A percentile compares a stretch with the other conserved stretches of the same genome.
Conservation (phyloP, 192 early-diverging fungal genomes). For the Coemansia sp. region DNA sequence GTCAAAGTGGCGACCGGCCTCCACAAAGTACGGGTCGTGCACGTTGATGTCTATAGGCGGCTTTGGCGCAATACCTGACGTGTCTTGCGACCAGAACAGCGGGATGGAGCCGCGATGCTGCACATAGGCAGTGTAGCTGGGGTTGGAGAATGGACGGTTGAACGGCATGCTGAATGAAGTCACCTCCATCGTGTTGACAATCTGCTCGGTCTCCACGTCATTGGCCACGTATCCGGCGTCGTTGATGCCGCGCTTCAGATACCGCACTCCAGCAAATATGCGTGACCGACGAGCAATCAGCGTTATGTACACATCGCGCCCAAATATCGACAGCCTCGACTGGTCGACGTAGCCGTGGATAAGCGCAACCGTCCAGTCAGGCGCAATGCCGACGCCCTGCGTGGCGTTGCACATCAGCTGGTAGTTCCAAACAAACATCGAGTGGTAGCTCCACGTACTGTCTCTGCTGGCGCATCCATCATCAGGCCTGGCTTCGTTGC, state of each 20-base stretch:
- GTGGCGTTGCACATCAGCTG: constrained; percentile 60
- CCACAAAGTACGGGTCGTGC: constrained; percentile 89
- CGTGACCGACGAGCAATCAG: constrained; percentile 94
- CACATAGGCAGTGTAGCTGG: constrained; percentile 87
- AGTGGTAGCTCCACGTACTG: constrained; percentile 56
- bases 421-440: constrained; percentile 98
- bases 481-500: background rate
- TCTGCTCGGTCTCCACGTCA: constrained; percentile 99
- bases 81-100: constrained; percentile 93
- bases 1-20: constrained; percentile 91
- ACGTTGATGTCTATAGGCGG: constrained; percentile 90
- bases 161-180: constrained; percentile 80
- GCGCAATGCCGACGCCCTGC: constrained; percentile 21
- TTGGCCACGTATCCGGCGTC: constrained; percentile 97
- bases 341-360: constrained; percentile 99
- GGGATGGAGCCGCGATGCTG: constrained; percentile 98
- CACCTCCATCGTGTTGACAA: constrained; percentile 86
- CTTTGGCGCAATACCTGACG: constrained; percentile 88
- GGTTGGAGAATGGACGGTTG: constrained; percentile 57
- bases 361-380: constrained; percentile 55
- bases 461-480: background rate
- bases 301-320: constrained; percentile 87
- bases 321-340: constrained; percentile 87
- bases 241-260: constrained; percentile 93
- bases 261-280: constrained; percentile 93